Evolutionary conservation across 331 rosid species (phyloP).

Genomic region (Pyracantha coccinea): DNA sequence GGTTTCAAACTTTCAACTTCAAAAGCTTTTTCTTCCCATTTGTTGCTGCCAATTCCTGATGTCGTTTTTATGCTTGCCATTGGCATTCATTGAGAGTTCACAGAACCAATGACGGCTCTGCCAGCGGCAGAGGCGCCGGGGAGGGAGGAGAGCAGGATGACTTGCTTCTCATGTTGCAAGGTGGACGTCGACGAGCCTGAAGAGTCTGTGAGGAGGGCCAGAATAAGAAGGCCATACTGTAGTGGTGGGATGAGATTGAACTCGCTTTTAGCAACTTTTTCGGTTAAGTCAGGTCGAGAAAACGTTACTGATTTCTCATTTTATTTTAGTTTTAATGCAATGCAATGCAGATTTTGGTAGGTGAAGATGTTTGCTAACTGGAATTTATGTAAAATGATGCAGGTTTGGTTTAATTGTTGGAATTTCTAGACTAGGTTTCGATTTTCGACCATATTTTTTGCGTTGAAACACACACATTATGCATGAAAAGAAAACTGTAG

Average conservation of each 20-base stretch:
- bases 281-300: constrained; percentile 32
- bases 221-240: neutral
- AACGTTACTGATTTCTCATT: neutral
- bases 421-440: neutral
- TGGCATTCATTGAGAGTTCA: neutral
- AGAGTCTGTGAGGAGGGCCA: neutral
- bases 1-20: neutral
- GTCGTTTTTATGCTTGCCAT: neutral
- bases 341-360: neutral
- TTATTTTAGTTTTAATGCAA: neutral
- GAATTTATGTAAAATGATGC: neutral
- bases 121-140: neutral
- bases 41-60: neutral
- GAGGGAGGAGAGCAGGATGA: constrained; percentile 12
- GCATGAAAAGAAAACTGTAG: neutral
- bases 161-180: constrained; percentile 39
- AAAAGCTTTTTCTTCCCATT: neutral
- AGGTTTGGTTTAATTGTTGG: no score
- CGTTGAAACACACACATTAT: neutral
- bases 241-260: constrained; percentile 21
- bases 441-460: neutral
- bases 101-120: neutral
- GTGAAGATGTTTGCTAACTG: neutral
- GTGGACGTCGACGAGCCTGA: neutral
- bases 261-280: constrained; percentile 28